Evolutionary conservation across 768 basidiomycete genomes (phyloP).

Genomic region (Pholiota microspora): DNA sequence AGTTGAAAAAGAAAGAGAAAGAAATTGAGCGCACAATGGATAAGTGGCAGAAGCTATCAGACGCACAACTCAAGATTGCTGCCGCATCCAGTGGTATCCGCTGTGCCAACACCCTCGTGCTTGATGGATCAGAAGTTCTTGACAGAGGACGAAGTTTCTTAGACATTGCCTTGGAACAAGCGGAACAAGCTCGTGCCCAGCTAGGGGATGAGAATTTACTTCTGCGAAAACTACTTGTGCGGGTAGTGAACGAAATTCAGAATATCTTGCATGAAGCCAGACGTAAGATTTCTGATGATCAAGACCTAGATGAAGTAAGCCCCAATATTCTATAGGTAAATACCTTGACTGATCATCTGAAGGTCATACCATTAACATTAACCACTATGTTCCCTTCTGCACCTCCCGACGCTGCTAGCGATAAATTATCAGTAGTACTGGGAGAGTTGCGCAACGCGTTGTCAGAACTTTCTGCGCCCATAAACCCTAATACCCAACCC

Average conservation of each 20-base stretch:
- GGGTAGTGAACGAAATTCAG: slow-evolving; percentile 65
- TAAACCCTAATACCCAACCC: slow-evolving; percentile 16
- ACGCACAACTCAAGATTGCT: slow-evolving; percentile 61
- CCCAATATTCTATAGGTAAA: slow-evolving; percentile 5
- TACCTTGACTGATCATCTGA: slow-evolving; percentile 8
- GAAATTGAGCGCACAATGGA: slow-evolving; percentile 75
- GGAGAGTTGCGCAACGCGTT: slow-evolving; percentile 36
- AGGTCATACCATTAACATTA: slow-evolving; percentile 46
- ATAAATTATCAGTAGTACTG: slow-evolving; percentile 45
- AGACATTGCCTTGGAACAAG: slow-evolving; percentile 70
- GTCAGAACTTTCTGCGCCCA: slow-evolving; percentile 25
- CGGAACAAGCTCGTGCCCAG: slow-evolving; percentile 61
- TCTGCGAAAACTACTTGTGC: slow-evolving; percentile 59
- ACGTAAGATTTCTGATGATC: slow-evolving; percentile 23
- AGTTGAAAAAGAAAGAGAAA: slow-evolving; percentile 80
- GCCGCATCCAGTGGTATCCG: slow-evolving; percentile 48
- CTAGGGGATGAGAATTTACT: slow-evolving; percentile 64
- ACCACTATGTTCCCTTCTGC: slow-evolving; percentile 54
- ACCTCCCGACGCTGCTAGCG: slow-evolving; percentile 46
- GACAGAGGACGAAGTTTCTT: slow-evolving; percentile 54
- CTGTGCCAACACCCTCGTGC: slow-evolving; percentile 49
- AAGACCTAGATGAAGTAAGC: slow-evolving; percentile 47
- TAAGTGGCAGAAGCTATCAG: slow-evolving; percentile 70
- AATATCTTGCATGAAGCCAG: slow-evolving; percentile 48
- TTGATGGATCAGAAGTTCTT: slow-evolving; percentile 41